Evolutionary conservation across 2,329 filamentous ascomycete species (phyloP).

Genomic region (Colletotrichum sp.): DNA sequence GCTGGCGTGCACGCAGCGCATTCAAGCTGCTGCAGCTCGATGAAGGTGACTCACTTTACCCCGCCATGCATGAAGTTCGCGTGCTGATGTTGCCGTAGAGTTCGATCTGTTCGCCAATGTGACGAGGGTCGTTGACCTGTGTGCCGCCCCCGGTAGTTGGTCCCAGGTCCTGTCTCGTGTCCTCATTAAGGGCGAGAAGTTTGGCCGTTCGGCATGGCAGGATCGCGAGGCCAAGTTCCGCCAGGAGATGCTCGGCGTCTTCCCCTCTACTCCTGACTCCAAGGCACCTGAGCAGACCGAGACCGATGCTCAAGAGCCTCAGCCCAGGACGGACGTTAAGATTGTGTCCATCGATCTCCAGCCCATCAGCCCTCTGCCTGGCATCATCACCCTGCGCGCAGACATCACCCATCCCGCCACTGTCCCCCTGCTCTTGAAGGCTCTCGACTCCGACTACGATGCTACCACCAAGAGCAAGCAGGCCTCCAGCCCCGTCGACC

Average conservation of each 20-base stretch:
- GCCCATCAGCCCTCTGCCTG: slow-evolving; percentile 91
- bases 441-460: slow-evolving; percentile 77
- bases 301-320: slow-evolving; percentile 29
- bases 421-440: slow-evolving; percentile 84
- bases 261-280: slow-evolving; percentile 30
- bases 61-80: not conserved
- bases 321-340: slow-evolving; percentile 74
- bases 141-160: slow-evolving; percentile 95
- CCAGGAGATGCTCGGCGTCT: slow-evolving; percentile 62
- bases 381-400: slow-evolving; percentile 89
- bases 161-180: slow-evolving; percentile 94
- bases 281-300: not conserved
- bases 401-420: slow-evolving; percentile 98
- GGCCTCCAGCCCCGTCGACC: slow-evolving; percentile 80
- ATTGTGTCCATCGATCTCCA: slow-evolving; percentile 97
- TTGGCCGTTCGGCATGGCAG: slow-evolving; percentile 85
- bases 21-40: slow-evolving; percentile 98
- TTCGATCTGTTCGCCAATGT: slow-evolving; percentile 94
- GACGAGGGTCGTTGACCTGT: slow-evolving; percentile 92
- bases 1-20: slow-evolving; percentile 93
- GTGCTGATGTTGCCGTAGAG: slow-evolving; percentile 54
- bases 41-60: slow-evolving; percentile 56
- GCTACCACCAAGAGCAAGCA: slow-evolving; percentile 47
- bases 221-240: slow-evolving; percentile 75
- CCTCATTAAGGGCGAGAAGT: slow-evolving; percentile 90